Base-by-base conservation (phyloP, 2,329 filamentous ascomycete species). In the Zymoseptoria pseudotritici region DNA sequence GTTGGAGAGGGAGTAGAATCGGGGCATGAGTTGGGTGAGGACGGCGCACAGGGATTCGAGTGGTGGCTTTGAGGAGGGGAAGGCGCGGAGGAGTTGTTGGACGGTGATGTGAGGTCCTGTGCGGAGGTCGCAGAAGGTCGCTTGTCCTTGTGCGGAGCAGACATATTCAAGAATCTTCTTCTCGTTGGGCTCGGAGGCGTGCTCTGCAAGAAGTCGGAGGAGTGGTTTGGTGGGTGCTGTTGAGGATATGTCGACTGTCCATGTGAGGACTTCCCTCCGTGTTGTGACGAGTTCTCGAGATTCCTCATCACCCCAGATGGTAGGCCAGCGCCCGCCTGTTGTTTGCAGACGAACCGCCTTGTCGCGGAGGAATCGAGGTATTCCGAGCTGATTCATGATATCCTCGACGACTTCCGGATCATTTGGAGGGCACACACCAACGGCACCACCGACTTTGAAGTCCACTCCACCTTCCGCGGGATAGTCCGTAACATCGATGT, bases 1-100 rank as follows among this genome's bases (percentile, higher is more conserved):
- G 73, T 96, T 97, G 57, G 92, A 97, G 13, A 99, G 85, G 3
- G 93, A 97, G 79, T 99, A 99, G 80, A 99, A 99, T 61, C 94
- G 89, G 2, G 94, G 94, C 93, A 97, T 97, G 56, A 97, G 82
- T 54, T 90, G 89, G 69, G 89, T 89, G 57, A 97, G 83, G 51
- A 88, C 83, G 2, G 89, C 89, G 42, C 97, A 82, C 10, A 99
- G 80, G 61, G 86, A 80, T 58, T 94, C 89, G 68, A 99, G 80
- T 3, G 93, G 91, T 57, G 94, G 94, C 72, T 91, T 90, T 6
- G 90, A 86, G 50, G 91, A 96, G 2, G 94, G 91, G 79, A 99
- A 99, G 1, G 94, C 94, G 70, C 88, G 82, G 29, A 99, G 83
- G 6, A 99, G 82, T 77, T 97, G 94, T 17, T 87, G 82, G 20